phyloP scores from a whole-genome alignment of 1,284 basidiomycete species.

The Tetrapyrgos nigripes region DNA sequence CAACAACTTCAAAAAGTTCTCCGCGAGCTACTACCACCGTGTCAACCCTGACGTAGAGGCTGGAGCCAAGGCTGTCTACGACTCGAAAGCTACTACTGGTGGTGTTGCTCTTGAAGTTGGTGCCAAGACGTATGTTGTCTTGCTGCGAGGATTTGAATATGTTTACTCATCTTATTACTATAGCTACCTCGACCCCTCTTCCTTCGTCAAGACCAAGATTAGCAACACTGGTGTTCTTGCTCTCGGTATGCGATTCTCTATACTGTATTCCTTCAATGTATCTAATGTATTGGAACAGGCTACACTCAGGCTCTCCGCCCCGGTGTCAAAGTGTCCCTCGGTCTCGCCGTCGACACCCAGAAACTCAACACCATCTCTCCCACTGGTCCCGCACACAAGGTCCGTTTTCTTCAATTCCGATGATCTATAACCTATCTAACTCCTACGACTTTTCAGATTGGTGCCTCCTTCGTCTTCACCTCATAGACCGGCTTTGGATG shows the following conservation, averaged over 20 bases:
- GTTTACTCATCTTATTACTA: conserved; percentile 3
- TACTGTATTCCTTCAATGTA: background rate
- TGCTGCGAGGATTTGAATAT: background rate
- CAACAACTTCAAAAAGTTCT: conserved; percentile 94
- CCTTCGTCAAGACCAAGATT: conserved; percentile 99
- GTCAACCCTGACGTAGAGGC: conserved; percentile 96
- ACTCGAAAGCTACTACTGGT: conserved; percentile 89
- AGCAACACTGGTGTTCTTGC: conserved; percentile 94
- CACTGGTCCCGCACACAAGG: conserved; percentile 76
- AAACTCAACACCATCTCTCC: conserved; percentile 77
- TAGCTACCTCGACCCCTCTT: conserved; percentile 86
- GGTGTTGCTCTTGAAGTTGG: conserved; percentile 96
- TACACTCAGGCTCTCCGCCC: conserved; percentile 95
- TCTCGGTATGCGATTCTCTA: conserved; percentile 58
- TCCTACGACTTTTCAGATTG: conserved; percentile 50
- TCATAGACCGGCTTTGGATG: conserved; percentile 50
- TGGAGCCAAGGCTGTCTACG: conserved; percentile 97
- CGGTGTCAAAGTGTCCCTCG: conserved; percentile 94
- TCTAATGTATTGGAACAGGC: conserved; percentile 43
- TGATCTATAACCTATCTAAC: background rate
- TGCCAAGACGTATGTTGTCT: conserved; percentile 83
- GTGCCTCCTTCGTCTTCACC: conserved; percentile 77
- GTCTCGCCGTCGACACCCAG: conserved; percentile 91
- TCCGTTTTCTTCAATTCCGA: conserved; percentile 26
- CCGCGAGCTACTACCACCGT: conserved; percentile 98